A percentile compares a stretch with the other conserved stretches of the same genome.
These are phyloP conservation scores for Pseudopyrenochaeta lycopersici DNA, from an alignment of 2,329 filamentous ascomycete species.

Conservation along the genomic window DNA sequence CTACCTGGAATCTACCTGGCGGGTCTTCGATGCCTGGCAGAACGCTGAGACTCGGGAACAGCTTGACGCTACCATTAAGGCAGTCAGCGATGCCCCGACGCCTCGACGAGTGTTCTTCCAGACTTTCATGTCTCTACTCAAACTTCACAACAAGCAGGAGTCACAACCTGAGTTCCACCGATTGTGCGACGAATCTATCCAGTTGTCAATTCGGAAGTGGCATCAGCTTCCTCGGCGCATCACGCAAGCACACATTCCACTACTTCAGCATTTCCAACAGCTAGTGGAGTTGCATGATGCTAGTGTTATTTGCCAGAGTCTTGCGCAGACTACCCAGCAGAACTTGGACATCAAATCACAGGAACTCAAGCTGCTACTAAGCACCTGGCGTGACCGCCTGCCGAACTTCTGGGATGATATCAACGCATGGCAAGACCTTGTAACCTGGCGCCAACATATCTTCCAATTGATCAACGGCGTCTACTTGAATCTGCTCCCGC, in stretches of 20 bases:
- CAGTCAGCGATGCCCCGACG: constrained; percentile 96
- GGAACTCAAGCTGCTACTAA: constrained; percentile 91
- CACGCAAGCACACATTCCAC: constrained; percentile 92
- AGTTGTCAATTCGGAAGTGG: constrained; percentile 97
- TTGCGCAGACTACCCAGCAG: constrained; percentile 80
- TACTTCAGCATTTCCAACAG: constrained; percentile 97
- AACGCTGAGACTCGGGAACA: constrained; percentile 86
- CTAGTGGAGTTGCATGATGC: constrained; percentile 97
- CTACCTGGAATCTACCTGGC: constrained; percentile 93
- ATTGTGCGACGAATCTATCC: constrained; percentile 95
- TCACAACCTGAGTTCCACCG: constrained; percentile 81
- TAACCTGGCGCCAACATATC: constrained; percentile 99
- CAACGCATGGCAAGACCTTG: constrained; percentile 97
- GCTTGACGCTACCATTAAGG: constrained; percentile 92
- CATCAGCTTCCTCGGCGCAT: constrained; percentile 94
- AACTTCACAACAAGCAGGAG: constrained; percentile 91
- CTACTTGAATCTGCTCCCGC: constrained; percentile 85
- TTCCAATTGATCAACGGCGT: constrained; percentile 97
- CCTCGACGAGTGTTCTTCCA: constrained; percentile 96
- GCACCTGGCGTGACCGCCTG: constrained; percentile 92
- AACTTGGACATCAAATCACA: constrained; percentile 95
- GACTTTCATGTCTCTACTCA: constrained; percentile 95
- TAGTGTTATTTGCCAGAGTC: constrained; percentile 92
- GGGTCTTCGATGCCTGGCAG: constrained; percentile 94
- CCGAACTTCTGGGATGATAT: constrained; percentile 99